phyloP scores from a whole-genome alignment of 1,284 basidiomycete species.

The Ceratobasidium sp. region DNA sequence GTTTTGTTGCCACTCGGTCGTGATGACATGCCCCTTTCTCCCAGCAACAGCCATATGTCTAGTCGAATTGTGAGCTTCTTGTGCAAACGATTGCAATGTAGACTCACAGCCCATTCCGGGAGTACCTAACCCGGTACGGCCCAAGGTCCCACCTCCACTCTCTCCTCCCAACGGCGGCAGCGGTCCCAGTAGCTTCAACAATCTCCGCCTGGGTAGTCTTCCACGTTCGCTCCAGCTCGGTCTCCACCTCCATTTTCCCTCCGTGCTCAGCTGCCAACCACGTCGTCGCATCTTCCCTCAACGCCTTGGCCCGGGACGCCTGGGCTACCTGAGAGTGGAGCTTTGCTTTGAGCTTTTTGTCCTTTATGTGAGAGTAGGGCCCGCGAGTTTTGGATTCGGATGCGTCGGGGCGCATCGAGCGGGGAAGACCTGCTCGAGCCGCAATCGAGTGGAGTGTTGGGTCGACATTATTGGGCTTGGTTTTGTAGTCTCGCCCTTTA shows the following conservation, averaged over 20 bases:
- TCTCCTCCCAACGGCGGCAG: conserved; percentile 79
- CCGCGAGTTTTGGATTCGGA: conserved; percentile 41
- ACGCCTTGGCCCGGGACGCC: conserved; percentile 68
- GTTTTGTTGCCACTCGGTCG: conserved; percentile 95
- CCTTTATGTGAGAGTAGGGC: conserved; percentile 70
- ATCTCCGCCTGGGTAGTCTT: conserved; percentile 88
- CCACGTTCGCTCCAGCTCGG: conserved; percentile 90
- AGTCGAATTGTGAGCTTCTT: conserved; percentile 15
- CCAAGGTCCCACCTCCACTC: conserved; percentile 92
- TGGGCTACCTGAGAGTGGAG: conserved; percentile 73
- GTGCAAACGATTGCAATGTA: conserved; percentile 45
- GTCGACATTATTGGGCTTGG: conserved; percentile 59
- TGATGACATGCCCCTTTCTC: conserved; percentile 88
- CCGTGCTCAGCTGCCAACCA: conserved; percentile 67
- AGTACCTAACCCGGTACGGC: conserved; percentile 85
- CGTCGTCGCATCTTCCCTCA: conserved; percentile 60
- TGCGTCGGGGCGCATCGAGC: conserved; percentile 65
- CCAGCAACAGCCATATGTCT: conserved; percentile 90
- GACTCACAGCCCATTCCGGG: conserved; percentile 87
- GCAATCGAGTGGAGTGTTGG: conserved; percentile 72
- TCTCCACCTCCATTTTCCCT: conserved; percentile 80
- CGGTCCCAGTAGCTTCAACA: conserved; percentile 70
- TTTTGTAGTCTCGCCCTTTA: conserved; percentile 56
- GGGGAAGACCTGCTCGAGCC: conserved; percentile 68
- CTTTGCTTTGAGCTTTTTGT: conserved; percentile 80